phyloP scores from a whole-genome alignment of 148 eudicot genomes.

The Rhododendron ovatum region DNA sequence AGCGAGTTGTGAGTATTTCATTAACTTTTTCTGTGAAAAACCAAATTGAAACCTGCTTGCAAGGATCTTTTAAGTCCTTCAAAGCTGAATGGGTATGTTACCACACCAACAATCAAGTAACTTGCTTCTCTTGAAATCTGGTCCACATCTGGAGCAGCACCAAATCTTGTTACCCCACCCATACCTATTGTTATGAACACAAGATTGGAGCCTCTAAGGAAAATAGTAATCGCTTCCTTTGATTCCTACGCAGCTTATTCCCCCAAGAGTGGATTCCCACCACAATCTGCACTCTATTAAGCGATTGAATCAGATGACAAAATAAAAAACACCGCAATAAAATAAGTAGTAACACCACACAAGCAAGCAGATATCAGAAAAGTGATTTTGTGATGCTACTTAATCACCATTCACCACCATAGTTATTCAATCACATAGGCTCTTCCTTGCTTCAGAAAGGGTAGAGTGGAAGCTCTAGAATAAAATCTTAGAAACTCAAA shows the following conservation, averaged over 20 bases:
- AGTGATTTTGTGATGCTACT: neutral
- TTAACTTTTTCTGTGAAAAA: too few species aligned
- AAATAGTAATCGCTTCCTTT: conserved; percentile 70
- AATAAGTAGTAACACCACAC: neutral
- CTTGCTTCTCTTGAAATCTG: conserved; percentile 92
- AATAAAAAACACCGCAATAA: neutral
- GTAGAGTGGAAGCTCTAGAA: neutral
- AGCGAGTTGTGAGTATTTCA: neutral
- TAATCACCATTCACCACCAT: neutral
- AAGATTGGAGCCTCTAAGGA: conserved; percentile 90
- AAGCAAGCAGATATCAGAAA: neutral
- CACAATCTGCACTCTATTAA: conserved; percentile 60
- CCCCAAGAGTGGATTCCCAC: conserved; percentile 89
- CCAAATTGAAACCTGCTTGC: too few species aligned
- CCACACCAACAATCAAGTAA: conserved; percentile 93
- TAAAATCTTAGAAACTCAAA: neutral
- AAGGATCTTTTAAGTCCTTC: too few species aligned
- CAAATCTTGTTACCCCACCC: conserved; percentile 99
- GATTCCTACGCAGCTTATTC: conserved; percentile 98
- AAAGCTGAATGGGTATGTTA: conserved; percentile 15
- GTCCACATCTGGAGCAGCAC: conserved; percentile 97
- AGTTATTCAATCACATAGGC: neutral
- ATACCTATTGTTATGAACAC: conserved; percentile 96
- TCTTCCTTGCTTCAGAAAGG: neutral
- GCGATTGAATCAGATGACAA: conserved; percentile 12